Evolutionary conservation across 805 yeast genomes (phyloP).

Genomic region (Wickerhamomyces subpelliculosus): DNA sequence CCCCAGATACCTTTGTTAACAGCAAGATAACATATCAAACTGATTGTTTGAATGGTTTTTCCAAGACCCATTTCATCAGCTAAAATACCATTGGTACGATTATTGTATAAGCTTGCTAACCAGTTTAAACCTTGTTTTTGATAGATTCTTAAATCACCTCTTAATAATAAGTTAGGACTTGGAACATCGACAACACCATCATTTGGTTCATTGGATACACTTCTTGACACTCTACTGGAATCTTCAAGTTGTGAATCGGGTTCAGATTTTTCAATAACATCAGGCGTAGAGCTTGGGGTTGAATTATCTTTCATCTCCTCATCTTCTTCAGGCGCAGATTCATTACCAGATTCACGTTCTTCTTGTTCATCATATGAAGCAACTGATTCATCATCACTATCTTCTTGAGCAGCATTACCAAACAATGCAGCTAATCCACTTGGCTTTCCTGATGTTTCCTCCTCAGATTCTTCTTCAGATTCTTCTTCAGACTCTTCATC

Average conservation of each 20-base stretch:
- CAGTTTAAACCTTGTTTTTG: constrained; percentile 96
- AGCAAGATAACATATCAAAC: constrained; percentile 80
- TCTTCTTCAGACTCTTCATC: constrained; percentile 22
- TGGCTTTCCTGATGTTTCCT: constrained; percentile 24
- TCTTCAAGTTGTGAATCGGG: neutral
- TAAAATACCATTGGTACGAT: constrained; percentile 89
- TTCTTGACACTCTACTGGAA: constrained; percentile 3
- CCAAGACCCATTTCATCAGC: constrained; percentile 99
- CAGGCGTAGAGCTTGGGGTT: constrained; percentile 32
- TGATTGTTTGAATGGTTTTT: constrained; percentile 93
- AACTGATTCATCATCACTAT: constrained; percentile 18
- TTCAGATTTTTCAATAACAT: constrained; percentile 17
- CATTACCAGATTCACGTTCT: constrained; percentile 12
- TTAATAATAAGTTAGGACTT: constrained; percentile 56
- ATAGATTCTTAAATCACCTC: constrained; percentile 82
- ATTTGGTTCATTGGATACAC: constrained; percentile 15
- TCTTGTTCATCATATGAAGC: constrained; percentile 13
- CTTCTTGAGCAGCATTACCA: constrained; percentile 24
- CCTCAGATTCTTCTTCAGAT: constrained; percentile 12
- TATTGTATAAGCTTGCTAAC: constrained; percentile 90
- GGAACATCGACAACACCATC: constrained; percentile 64
- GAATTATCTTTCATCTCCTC: constrained; percentile 9
- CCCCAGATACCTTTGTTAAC: constrained; percentile 96
- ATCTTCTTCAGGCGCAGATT: constrained; percentile 11
- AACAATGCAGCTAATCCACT: constrained; percentile 24